A percentile compares a stretch with the other conserved stretches of the same genome.
Conservation (phyloP, 805 yeast species). For the Metschnikowia continentalis region DNA sequence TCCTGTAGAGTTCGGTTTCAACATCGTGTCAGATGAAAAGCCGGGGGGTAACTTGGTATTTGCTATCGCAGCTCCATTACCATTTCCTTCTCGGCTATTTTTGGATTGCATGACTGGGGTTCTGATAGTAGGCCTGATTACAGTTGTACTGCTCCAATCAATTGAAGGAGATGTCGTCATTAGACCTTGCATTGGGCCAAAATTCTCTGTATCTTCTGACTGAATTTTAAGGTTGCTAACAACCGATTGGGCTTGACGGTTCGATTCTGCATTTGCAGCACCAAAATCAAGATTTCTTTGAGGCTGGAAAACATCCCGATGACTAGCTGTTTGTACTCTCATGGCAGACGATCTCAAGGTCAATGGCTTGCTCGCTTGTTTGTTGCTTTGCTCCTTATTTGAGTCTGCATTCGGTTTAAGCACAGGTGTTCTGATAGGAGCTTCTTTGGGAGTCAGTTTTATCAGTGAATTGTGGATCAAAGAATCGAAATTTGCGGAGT, state of each 20-base stretch:
- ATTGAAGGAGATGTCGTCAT: background rate
- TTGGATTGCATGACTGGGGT: background rate
- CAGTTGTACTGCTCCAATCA: background rate
- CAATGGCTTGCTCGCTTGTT: conserved; percentile 5
- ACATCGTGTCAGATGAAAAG: conserved; percentile 23
- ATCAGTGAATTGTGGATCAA: conserved; percentile 29
- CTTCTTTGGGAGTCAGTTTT: conserved; percentile 21
- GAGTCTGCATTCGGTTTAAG: conserved; percentile 6
- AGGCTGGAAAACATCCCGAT: background rate
- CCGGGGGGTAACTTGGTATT: conserved; percentile 30
- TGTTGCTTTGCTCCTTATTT: background rate
- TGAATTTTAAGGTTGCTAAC: background rate
- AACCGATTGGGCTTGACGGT: background rate
- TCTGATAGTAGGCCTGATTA: background rate
- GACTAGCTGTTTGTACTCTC: background rate
- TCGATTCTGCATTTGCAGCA: conserved; percentile 8
- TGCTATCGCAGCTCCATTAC: background rate
- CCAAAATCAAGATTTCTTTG: conserved; percentile 5
- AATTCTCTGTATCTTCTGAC: background rate
- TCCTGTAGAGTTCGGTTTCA: conserved; percentile 23
- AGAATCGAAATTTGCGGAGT: conserved; percentile 22
- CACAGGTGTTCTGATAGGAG: conserved; percentile 21
- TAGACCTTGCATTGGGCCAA: background rate
- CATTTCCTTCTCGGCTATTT: background rate
- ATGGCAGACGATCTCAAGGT: conserved; percentile 7